phyloP scores from a whole-genome alignment of 768 basidiomycete species.

The Rhodotorula kratochvilovae region DNA sequence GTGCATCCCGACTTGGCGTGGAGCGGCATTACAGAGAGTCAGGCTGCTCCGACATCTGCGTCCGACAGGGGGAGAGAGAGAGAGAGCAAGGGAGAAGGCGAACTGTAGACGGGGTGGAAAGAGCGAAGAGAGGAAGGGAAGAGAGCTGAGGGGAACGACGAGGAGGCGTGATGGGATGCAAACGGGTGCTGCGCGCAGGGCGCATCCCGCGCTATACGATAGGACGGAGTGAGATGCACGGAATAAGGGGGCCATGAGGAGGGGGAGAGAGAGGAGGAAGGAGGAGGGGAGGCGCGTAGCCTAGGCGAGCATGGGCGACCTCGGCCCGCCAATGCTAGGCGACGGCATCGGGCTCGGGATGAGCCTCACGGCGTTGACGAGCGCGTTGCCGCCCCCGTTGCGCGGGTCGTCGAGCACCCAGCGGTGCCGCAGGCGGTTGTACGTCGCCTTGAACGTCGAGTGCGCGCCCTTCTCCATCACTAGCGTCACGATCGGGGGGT shows the following conservation, averaged over 20 bases:
- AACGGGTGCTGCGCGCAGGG: too few relatives aligned
- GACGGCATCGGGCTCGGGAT: conserved; percentile 37
- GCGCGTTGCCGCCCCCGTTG: background rate
- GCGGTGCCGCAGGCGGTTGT: conserved; percentile 59
- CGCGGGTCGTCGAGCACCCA: conserved; percentile 56
- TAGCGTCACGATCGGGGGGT: conserved; percentile 60
- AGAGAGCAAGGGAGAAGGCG: background rate
- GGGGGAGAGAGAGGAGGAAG: background rate
- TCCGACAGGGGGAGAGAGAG: background rate
- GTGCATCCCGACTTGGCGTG: too few relatives aligned
- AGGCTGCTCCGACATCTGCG: too few relatives aligned
- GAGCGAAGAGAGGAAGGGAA: background rate
- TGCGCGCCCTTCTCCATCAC: conserved; percentile 82
- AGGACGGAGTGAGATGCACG: too few relatives aligned
- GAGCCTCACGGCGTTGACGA: conserved; percentile 18
- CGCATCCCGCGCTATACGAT: too few relatives aligned
- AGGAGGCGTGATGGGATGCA: too few relatives aligned
- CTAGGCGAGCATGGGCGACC: conserved; percentile 30
- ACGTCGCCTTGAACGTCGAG: conserved; percentile 73
- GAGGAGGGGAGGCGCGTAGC: background rate
- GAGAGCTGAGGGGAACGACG: too few relatives aligned
- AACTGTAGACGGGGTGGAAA: background rate
- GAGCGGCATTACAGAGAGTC: too few relatives aligned
- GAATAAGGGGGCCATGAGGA: too few relatives aligned
- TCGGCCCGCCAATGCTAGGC: conserved; percentile 11